These are phyloP conservation scores for Metarhizium rileyi DNA, from an alignment of 2,329 filamentous ascomycete species.

Conservation along the genomic window DNA sequence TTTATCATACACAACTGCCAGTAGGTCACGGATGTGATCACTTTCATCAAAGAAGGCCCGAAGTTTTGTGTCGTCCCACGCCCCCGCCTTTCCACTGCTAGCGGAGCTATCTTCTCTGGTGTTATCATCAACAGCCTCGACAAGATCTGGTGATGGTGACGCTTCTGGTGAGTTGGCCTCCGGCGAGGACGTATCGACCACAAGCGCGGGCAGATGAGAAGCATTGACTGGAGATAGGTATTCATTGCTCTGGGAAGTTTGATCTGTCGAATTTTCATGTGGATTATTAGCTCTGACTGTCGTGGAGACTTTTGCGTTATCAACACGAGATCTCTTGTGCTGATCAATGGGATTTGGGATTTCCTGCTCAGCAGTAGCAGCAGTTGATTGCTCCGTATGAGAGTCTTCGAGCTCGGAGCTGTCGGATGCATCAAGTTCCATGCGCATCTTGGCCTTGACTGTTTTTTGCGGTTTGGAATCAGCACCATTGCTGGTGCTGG, in stretches of 20 bases:
- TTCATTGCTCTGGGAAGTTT: conserved; percentile 13
- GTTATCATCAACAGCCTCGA: conserved; percentile 34
- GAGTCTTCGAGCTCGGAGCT: conserved; percentile 41
- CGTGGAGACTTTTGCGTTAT: conserved; percentile 19
- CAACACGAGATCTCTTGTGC: background rate
- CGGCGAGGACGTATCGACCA: conserved; percentile 62
- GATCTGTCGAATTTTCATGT: background rate
- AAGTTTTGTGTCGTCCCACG: conserved; percentile 81
- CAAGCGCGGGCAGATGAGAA: conserved; percentile 53
- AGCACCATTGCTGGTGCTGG: conserved; percentile 24
- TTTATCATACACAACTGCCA: conserved; percentile 89
- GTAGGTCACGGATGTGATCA: conserved; percentile 77
- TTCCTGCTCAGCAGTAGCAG: background rate
- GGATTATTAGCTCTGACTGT: conserved; percentile 16
- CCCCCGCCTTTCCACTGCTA: conserved; percentile 30
- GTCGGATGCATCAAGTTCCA: conserved; percentile 64
- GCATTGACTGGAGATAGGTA: conserved; percentile 20
- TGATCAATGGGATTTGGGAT: conserved; percentile 1
- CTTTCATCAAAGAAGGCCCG: conserved; percentile 86
- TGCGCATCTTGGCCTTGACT: conserved; percentile 43
- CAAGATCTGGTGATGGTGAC: conserved; percentile 54
- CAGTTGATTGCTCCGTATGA: conserved; percentile 17
- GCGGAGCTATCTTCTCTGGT: conserved; percentile 26
- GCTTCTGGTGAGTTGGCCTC: conserved; percentile 55
- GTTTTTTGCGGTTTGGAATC: conserved; percentile 44